phyloP scores from a whole-genome alignment of 257 asterid genomes.

The Capsicum pubescens region DNA sequence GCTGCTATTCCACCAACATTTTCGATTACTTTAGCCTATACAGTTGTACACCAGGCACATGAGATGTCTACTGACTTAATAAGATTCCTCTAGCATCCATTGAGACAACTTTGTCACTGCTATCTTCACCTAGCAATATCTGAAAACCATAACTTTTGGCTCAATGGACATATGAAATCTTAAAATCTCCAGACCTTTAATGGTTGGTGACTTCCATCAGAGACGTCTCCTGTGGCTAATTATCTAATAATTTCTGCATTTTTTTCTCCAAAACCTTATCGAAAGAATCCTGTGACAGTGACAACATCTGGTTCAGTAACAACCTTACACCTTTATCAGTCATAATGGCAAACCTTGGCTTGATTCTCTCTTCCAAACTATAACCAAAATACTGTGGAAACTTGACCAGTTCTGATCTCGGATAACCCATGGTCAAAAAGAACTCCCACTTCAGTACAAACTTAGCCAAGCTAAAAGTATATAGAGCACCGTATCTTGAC shows the following conservation, averaged over 20 bases:
- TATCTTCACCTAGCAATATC: constrained; percentile 13
- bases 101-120: constrained; percentile 19
- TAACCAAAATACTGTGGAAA: constrained; percentile 95
- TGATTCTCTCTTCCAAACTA: constrained; percentile 81
- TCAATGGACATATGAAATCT: constrained; percentile 8
- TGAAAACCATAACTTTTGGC: constrained; percentile 12
- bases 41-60: constrained; percentile 9
- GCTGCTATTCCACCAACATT: constrained; percentile 11
- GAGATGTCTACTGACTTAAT: constrained; percentile 16
- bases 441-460: constrained; percentile 86
- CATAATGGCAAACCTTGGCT: constrained; percentile 73
- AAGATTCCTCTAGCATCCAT: constrained; percentile 27
- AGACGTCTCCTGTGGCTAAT: constrained; percentile 18
- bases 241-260: constrained; percentile 49
- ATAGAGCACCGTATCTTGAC: constrained; percentile 76
- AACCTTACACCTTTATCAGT: constrained; percentile 62
- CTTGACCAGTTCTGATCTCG: constrained; percentile 69
- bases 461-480: constrained; percentile 77
- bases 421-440: constrained; percentile 71
- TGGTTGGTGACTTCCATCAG: neutral
- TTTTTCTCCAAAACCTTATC: constrained; percentile 63
- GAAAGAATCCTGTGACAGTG: constrained; percentile 65
- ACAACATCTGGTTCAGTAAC: constrained; percentile 74
- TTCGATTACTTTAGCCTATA: constrained; percentile 19
- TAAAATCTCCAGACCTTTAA: neutral